phyloP scores from a whole-genome alignment of 345 rosid genomes.

The Gossypium anomalum region DNA sequence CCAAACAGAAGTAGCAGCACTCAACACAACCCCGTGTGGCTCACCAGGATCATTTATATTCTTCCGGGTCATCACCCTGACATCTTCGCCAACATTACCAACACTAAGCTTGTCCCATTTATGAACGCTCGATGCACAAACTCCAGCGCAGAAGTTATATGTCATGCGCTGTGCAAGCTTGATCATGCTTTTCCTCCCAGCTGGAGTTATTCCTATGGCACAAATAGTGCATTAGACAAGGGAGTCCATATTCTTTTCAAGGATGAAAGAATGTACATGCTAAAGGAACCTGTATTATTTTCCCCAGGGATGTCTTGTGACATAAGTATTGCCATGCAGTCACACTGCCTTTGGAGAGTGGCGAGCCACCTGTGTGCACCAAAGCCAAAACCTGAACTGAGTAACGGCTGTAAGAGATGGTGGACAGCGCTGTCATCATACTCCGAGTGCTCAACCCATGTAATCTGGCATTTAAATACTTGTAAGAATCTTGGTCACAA shows the following conservation, averaged over 20 bases:
- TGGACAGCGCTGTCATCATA: slow-evolving; percentile 56
- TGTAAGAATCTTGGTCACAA: not conserved
- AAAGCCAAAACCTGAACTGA: slow-evolving; percentile 63
- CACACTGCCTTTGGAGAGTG: slow-evolving; percentile 63
- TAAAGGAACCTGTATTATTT: slow-evolving; percentile 38
- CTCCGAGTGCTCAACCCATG: slow-evolving; percentile 50
- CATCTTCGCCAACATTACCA: slow-evolving; percentile 54
- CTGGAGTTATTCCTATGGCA: slow-evolving; percentile 39
- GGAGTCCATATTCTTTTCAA: not conserved
- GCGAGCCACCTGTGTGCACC: slow-evolving; percentile 71
- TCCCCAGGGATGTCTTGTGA: slow-evolving; percentile 43
- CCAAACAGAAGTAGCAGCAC: slow-evolving; percentile 72
- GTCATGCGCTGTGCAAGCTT: slow-evolving; percentile 71
- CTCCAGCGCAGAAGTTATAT: slow-evolving; percentile 57
- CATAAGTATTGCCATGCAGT: slow-evolving; percentile 57
- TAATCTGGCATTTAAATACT: slow-evolving; percentile 27
- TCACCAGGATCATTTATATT: slow-evolving; percentile 63
- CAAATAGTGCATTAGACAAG: not conserved
- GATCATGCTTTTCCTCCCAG: slow-evolving; percentile 55
- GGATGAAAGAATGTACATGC: not conserved
- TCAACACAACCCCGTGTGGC: slow-evolving; percentile 59
- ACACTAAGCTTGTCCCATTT: slow-evolving; percentile 53
- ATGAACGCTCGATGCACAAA: slow-evolving; percentile 51
- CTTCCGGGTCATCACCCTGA: slow-evolving; percentile 57
- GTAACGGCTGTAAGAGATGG: slow-evolving; percentile 47